Evolutionary conservation across 148 eudicot genomes (phyloP), one percentile per base, ranked within the genome.

Genomic region (Spergularia bocconei): DNA sequence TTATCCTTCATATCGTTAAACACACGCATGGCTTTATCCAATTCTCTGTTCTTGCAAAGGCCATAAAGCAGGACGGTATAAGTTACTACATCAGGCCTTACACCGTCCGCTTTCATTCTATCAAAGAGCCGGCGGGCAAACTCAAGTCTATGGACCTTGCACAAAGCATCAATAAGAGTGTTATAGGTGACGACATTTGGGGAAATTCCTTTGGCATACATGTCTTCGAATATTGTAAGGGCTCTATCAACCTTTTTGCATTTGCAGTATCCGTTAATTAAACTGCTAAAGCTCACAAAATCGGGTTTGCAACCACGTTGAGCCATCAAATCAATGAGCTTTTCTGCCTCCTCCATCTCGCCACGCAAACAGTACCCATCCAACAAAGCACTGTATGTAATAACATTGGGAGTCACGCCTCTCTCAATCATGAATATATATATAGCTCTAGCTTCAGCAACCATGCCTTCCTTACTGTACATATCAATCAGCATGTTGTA

Each of bases 291-390:
- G n/a, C n/a, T n/a, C n/a, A n/a, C n/a, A n/a, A n/a, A n/a, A n/a
- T n/a, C n/a, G n/a, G n/a, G n/a, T n/a, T n/a, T n/a, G n/a, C n/a
- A n/a, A n/a, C n/a, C n/a, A n/a, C n/a, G n/a, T n/a, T n/a, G n/a
- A n/a, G n/a, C n/a, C n/a, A n/a, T n/a, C n/a, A n/a, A n/a, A n/a
- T n/a, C n/a, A n/a, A n/a, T n/a, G 3, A 3, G 19, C 20, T 15
- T 56, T 14, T 56, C 20, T n/a, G 19, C 60, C n/a, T n/a, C n/a
- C 25, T 76, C 66, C 72, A 76, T 21, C 51, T 58, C 54, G 11
- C 79, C 79, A 23, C 36, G 19, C 25, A 76, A 67, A 57, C 72
- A 76, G 13, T 76, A 57, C 9, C 54, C 75, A n/a, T 71, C 21
- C 33, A 71, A 14, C 20, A 70, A 14, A 29, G 73, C 9, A n/a